Evolutionary conservation across 768 basidiomycete species (phyloP).

Genomic region (Boletus sp.): DNA sequence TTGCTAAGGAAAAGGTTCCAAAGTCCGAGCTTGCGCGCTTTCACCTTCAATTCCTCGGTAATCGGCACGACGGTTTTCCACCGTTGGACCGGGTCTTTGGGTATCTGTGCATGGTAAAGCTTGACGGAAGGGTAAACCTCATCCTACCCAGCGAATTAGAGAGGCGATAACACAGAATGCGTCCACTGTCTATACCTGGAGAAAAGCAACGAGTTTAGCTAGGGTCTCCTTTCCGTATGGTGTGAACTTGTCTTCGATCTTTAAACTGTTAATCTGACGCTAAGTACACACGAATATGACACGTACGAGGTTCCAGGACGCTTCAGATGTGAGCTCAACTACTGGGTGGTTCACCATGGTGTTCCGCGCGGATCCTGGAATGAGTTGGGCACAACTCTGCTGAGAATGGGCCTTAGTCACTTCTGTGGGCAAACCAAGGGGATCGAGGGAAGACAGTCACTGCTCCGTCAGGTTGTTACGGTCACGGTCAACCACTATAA

Average conservation of each 20-base stretch:
- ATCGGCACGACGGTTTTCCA: constrained; percentile 87
- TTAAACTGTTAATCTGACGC: constrained; percentile 5
- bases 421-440: neutral
- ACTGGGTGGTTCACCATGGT: constrained; percentile 68
- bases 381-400: neutral
- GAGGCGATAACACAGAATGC: neutral
- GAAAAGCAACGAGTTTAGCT: constrained; percentile 77
- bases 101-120: constrained; percentile 79
- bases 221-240: constrained; percentile 85
- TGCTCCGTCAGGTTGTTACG: no score
- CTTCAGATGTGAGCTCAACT: constrained; percentile 73
- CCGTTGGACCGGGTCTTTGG: constrained; percentile 65
- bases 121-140: constrained; percentile 82
- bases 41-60: constrained; percentile 79
- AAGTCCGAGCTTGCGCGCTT: constrained; percentile 84
- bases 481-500: no score
- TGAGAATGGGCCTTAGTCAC: no score
- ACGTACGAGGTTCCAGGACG: constrained; percentile 85
- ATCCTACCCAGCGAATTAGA: constrained; percentile 47
- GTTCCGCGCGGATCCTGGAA: neutral
- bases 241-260: constrained; percentile 94
- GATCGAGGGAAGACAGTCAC: no score
- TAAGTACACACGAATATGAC: neutral
- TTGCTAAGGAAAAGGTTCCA: constrained; percentile 99
- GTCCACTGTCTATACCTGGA: constrained; percentile 54